Evolutionary conservation across 805 yeast species (phyloP), one percentile per base, ranked within the genome.

Genomic region (Myxozyma monticola): DNA sequence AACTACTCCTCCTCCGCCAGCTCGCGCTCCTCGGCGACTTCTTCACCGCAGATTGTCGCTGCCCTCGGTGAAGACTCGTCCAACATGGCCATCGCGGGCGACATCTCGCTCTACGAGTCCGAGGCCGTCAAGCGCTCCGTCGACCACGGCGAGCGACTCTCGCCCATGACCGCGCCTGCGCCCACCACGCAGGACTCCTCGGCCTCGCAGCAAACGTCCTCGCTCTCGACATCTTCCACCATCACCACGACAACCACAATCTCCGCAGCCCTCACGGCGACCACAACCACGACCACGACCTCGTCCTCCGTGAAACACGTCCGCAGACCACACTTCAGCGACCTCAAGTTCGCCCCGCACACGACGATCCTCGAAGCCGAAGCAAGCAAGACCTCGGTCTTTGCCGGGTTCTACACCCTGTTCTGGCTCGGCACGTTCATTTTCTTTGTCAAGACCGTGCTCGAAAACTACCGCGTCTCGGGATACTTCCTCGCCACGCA

Each of bases 341-440:
- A 82, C 62, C 71, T 79, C 18, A 71, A 71, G 22, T 80, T 81
- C 58, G 58, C 59, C 20, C 62, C 68, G 7, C 62, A 76, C 28
- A 65, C 76, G 3, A 67, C 77, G 6, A 80, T 84, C 15, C 73
- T 84, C 54, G 90, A 84, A 62, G 69, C 75, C 14, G 73, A 71
- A 3, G 62, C 67, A 25, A 67, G 80, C 2, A 70, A 72, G 33
- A 41, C 59, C 33, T 61, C 68, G 14, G 47, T 58, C 47, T 89
- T 87, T 65, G 81, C 78, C 59, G 98, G 98, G 1, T 76, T 93
- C 52, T 91, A 81, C 66, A 83, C 88, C 4, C 76, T 89, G 42
- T 80, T 81, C 55, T 88, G 96, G 96, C 69, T 86, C 47, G 77
- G 79, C 4, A 76, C 82, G 4, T 81, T 77, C 22, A 73, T 83